Evolutionary conservation across 73 alveolate species (phyloP).

Genomic region (Breviolum minutum): DNA sequence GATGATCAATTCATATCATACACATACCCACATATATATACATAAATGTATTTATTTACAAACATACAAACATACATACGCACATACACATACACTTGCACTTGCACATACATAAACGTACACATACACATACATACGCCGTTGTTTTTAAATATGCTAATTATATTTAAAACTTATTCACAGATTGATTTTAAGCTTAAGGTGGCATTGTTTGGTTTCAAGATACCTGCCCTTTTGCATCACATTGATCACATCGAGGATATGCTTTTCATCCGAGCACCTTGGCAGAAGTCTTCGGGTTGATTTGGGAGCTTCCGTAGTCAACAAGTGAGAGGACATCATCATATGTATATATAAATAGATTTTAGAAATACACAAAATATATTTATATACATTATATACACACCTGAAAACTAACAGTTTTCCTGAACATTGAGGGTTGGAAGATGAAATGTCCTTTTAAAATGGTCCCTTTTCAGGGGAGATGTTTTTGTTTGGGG

Average conservation of each 20-base stretch:
- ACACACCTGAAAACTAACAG: not conserved
- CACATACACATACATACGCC: no score
- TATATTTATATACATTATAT: not conserved
- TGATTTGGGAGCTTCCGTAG: not conserved
- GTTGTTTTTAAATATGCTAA: no score
- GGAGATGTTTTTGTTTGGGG: no score
- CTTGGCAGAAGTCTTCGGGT: not conserved
- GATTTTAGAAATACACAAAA: not conserved
- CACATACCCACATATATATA: not conserved
- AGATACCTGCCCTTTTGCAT: not conserved
- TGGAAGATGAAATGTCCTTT: not conserved
- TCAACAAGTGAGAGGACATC: no score
- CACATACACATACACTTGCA: not conserved
- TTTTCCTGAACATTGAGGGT: not conserved
- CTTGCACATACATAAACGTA: not conserved
- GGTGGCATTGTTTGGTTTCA: not conserved
- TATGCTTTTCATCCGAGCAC: constrained; percentile 19
- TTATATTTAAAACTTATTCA: no score
- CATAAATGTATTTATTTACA: not conserved
- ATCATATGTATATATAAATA: not conserved
- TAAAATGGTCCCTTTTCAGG: no score
- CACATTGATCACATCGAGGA: not conserved
- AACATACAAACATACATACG: no score
- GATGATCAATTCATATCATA: not conserved
- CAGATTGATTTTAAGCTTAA: no score